Percentiles rank a stretch among this genome's conserved stretches.
phyloP scores from a whole-genome alignment of 129 eudicot genomes.

The Rutidosis leptorrhynchoides region DNA sequence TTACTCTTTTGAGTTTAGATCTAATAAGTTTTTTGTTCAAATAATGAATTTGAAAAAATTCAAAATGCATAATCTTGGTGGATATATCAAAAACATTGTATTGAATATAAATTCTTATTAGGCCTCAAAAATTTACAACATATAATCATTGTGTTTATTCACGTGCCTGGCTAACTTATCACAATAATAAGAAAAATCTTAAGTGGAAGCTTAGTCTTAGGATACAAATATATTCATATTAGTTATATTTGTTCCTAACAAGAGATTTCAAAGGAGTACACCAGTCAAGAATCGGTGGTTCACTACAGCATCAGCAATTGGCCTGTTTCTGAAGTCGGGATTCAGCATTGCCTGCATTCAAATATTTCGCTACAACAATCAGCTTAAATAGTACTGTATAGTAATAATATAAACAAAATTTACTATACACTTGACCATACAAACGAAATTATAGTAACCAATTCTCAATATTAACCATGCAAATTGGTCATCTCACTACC shows the following conservation, averaged over 20 bases:
- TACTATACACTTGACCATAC: not conserved
- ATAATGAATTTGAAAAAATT: not conserved
- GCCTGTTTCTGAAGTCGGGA: conserved; percentile 76
- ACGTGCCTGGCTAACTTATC: not conserved
- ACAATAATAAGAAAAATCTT: not conserved
- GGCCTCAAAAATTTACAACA: not conserved
- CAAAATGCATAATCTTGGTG: too few species aligned
- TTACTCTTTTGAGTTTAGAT: too few species aligned
- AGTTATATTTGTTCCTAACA: conserved; percentile 4
- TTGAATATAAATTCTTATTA: not conserved
- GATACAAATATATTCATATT: conserved; percentile 1
- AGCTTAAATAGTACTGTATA: not conserved
- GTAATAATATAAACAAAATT: not conserved
- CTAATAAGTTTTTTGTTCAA: not conserved
- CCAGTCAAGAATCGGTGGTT: conserved; percentile 77
- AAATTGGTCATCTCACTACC: not conserved
- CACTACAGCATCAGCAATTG: conserved; percentile 87
- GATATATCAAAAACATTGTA: too few species aligned
- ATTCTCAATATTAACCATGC: not conserved
- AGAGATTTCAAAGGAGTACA: conserved; percentile 47
- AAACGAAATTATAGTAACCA: not conserved
- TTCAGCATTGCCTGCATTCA: conserved; percentile 74
- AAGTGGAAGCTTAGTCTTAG: not conserved
- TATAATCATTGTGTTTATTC: not conserved
- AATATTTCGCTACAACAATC: not conserved